phyloP scores from a whole-genome alignment of 1,139 yeast genomes.

The Yamadazyma conglobata region DNA sequence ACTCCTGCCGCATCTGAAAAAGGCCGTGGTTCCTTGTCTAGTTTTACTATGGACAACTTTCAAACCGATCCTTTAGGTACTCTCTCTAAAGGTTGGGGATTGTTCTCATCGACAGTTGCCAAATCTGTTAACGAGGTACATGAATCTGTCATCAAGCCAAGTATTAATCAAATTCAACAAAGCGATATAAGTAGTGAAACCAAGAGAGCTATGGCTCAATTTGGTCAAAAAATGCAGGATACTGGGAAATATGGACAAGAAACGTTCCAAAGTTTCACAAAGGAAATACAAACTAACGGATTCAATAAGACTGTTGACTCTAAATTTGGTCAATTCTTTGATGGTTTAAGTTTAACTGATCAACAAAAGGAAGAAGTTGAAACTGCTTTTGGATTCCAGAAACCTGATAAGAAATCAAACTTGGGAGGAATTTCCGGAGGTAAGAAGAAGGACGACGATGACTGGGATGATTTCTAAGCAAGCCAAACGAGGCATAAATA shows the following conservation, averaged over 20 bases:
- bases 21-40: conserved; percentile 38
- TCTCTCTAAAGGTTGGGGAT: conserved; percentile 88
- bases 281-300: conserved; percentile 36
- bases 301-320: conserved; percentile 40
- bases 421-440: conserved; percentile 52
- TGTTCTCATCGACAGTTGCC: conserved; percentile 78
- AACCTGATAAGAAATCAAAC: conserved; percentile 57
- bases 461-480: conserved; percentile 46
- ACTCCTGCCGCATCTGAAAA: conserved; percentile 47
- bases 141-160: conserved; percentile 85
- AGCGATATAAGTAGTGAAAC: conserved; percentile 81
- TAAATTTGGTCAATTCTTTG: conserved; percentile 53
- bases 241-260: conserved; percentile 72
- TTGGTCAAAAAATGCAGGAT: conserved; percentile 90
- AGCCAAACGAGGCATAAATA: neutral
- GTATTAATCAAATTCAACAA: conserved; percentile 75
- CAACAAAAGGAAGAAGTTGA: conserved; percentile 33
- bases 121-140: conserved; percentile 84
- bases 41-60: conserved; percentile 68
- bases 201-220: conserved; percentile 87
- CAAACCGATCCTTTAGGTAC: conserved; percentile 90
- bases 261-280: conserved; percentile 62
- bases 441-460: conserved; percentile 25
- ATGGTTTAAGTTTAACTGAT: conserved; percentile 30
- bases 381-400: conserved; percentile 69